Evolutionary conservation across 805 yeast genomes (phyloP).

Genomic region (Nakazawaea laoshanensis): DNA sequence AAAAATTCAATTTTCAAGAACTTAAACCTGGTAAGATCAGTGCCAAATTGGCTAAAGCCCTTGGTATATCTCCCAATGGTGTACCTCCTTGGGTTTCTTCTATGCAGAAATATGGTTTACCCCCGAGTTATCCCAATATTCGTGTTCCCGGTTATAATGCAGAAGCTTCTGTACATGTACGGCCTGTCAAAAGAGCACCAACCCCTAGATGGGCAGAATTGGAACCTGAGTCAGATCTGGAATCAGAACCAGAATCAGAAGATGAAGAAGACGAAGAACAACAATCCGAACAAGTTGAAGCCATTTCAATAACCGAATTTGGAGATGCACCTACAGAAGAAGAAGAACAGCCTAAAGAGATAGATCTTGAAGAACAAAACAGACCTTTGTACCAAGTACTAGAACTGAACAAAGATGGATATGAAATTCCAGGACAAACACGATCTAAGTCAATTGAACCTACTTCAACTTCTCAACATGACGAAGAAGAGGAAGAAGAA

Average conservation of each 20-base stretch:
- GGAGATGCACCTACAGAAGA: slow-evolving; percentile 15
- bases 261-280: slow-evolving; percentile 20
- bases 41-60: slow-evolving; percentile 51
- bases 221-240: slow-evolving; percentile 23
- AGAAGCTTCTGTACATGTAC: slow-evolving; percentile 10
- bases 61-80: slow-evolving; percentile 48
- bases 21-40: slow-evolving; percentile 65
- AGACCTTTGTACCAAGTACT: slow-evolving; percentile 24
- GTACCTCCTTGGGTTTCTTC: slow-evolving; percentile 74
- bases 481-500: too few relatives aligned
- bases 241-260: slow-evolving; percentile 21
- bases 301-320: slow-evolving; percentile 19
- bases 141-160: slow-evolving; percentile 43
- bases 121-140: slow-evolving; percentile 72
- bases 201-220: slow-evolving; percentile 24
- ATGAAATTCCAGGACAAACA: slow-evolving; percentile 1
- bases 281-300: slow-evolving; percentile 20
- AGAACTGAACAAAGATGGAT: slow-evolving; percentile 14
- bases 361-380: slow-evolving; percentile 13
- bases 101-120: slow-evolving; percentile 68
- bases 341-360: slow-evolving; percentile 9
- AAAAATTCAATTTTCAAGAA: slow-evolving; percentile 18
- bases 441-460: too few relatives aligned
- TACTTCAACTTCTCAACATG: neutral
- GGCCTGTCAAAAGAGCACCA: slow-evolving; percentile 16